Conservation (phyloP, 768 basidiomycete genomes). For the Omphalotus guepiniiformis region DNA sequence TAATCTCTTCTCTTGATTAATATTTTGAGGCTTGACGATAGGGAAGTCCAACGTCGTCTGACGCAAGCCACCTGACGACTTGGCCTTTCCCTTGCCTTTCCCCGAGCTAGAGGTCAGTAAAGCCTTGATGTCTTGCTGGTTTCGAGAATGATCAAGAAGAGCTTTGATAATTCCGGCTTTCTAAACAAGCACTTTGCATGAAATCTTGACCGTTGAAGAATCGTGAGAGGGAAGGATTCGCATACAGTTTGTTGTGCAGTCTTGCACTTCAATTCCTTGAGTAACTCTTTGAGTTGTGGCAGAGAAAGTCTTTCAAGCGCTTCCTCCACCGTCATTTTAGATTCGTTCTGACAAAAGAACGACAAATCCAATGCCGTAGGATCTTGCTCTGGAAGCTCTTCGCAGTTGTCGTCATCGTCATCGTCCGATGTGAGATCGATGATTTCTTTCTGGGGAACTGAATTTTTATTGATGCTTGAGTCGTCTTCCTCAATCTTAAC, state of each 20-base stretch:
- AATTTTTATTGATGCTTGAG: too few relatives aligned
- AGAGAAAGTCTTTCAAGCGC: background rate
- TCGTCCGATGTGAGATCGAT: constrained; percentile 5
- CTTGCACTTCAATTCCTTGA: background rate
- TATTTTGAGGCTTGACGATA: too few relatives aligned
- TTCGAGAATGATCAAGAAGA: background rate
- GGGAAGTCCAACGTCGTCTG: background rate
- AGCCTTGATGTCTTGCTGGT: background rate
- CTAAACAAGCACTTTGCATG: too few relatives aligned
- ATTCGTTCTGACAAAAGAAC: constrained; percentile 2
- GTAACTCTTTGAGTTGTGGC: background rate
- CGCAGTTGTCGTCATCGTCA: background rate
- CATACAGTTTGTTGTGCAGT: background rate
- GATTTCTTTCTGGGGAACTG: background rate
- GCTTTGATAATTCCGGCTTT: constrained; percentile 2
- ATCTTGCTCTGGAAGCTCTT: background rate
- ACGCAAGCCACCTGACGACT: background rate
- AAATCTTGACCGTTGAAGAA: too few relatives aligned
- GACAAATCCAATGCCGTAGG: background rate
- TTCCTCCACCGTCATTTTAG: constrained; percentile 5
- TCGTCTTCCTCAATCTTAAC: constrained; percentile 1
- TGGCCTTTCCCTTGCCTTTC: too few relatives aligned
- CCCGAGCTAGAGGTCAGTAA: too few relatives aligned
- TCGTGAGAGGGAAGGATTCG: background rate
- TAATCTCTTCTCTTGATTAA: constrained; percentile 26